Evolutionary conservation across 768 basidiomycete species (phyloP), one percentile per base, ranked within the genome.

Genomic region (Mycena kentingensis): DNA sequence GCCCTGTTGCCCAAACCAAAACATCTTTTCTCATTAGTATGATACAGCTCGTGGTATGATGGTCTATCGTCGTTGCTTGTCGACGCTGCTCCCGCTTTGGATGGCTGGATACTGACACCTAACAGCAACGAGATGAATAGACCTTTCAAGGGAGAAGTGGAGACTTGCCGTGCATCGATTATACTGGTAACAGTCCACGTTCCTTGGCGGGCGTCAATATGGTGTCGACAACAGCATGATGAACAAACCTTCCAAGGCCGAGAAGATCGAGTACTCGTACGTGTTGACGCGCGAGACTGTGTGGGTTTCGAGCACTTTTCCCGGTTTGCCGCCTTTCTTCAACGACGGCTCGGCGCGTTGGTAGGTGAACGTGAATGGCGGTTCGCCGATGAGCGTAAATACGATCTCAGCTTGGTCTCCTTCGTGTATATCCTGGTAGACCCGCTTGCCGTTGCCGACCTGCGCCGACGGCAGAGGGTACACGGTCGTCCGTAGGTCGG

Each of bases 321-420:
- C 84, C 35, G 82, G 75, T 59, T 81, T 85, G 43, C 80, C 79
- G 26, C 87, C 85, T 65, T 88, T 89, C 71, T 79, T 83, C 3
- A 74, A 67, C 44, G 76, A 78, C 18, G 84, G 77, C 68, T 92
- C 91, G 2, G 90, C 80, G 41, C 92, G 82, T 67, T 93, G 90
- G 70, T 95, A 95, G 0, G 93, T 94, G 71, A 99, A 98, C 1
- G 94, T 88, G 73, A 98, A 99, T 0, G 97, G 97, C 16, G 97
- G 88, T 65, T 91, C 88, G 38, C 97, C 97, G 27, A 87, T 77
- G 47, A 99, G 80, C 3, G 86, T 85, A 69, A 99, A 98, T 35
- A 87, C 72, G 53, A 99, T 97, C 69, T 94, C 91, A 16, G 96
- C 94, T 74, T 97, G 89, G 64, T 93, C 91, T 49, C 91, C 90